Evolutionary conservation across 495 filamentous ascomycete species (phyloP), one percentile per base, ranked within the genome.

Genomic region (Evernia prunastri): DNA sequence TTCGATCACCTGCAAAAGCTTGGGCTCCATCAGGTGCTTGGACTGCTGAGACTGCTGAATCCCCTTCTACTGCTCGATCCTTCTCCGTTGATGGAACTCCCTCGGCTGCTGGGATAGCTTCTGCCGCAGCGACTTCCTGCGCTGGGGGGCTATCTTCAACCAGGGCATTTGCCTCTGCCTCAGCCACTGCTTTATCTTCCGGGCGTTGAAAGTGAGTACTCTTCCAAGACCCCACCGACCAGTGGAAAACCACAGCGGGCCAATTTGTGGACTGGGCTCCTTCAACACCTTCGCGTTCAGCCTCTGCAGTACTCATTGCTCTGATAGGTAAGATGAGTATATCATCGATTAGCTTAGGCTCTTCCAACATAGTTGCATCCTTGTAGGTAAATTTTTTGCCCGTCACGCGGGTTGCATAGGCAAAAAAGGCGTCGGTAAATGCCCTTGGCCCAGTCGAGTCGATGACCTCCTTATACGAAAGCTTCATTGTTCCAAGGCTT

Each of bases 401-500:
- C 18, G 61, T 69, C 43, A 51, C 61, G 37, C 47, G 58, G 27
- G 79, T 78, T 80, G 86, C 85, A 63, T 87, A 82, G n/a, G 74
- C 77, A 35, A 89, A 62, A 36, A 88, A 78, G 20, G 82, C 82
- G 17, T 74, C 71, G 51, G 84, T 87, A 67, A 88, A 89, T 25
- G 86, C 85, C 9, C 84, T 85, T 0, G 86, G 86, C 10, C 85
- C 86, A 1, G 86, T 89, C 47, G 84, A 83, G 70, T 75, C 82
- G 61, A 89, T 85, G 54, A 89, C 84, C 67, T 89, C 80, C 68
- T 88, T 83, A 63, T 87, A 88, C 68, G 86, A 81, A 13, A 87
- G 78, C 67, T 82, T 70, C 58, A 87, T 77, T 10, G 86, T 77
- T 23, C 75, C 68, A 43, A 88, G 77, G 8, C 77, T 69, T 29